These are phyloP conservation scores for Jamesozyma lodderae DNA, from an alignment of 805 yeast genomes.

Conservation along the genomic window DNA sequence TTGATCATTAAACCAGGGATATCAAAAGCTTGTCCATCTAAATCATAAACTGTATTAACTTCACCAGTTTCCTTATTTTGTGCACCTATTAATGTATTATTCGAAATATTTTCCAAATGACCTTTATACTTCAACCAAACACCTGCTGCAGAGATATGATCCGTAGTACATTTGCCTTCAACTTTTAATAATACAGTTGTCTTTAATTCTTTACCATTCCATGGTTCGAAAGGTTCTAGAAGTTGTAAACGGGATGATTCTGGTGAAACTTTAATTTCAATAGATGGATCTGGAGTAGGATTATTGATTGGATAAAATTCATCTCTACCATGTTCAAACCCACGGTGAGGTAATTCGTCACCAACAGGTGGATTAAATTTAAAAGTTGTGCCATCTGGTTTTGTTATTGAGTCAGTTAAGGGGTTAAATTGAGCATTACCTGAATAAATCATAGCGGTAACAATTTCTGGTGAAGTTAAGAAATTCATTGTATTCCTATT, in stretches of 20 bases:
- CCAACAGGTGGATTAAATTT: constrained; percentile 74
- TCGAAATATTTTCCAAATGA: constrained; percentile 87
- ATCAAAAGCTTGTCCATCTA: constrained; percentile 64
- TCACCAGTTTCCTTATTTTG: constrained; percentile 95
- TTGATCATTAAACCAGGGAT: constrained; percentile 96
- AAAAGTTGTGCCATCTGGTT: constrained; percentile 63
- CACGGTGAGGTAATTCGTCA: constrained; percentile 70
- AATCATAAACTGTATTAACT: constrained; percentile 82
- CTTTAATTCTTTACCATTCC: constrained; percentile 78
- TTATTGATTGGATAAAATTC: constrained; percentile 67
- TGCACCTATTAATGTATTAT: constrained; percentile 94
- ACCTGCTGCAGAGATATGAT: constrained; percentile 98
- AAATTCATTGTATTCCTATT: constrained; percentile 96
- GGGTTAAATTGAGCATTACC: constrained; percentile 94
- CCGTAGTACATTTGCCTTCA: constrained; percentile 97
- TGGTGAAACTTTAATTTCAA: constrained; percentile 65
- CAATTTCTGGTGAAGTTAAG: constrained; percentile 97
- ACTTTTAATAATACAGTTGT: constrained; percentile 78
- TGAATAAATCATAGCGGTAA: constrained; percentile 91
- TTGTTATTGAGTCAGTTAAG: constrained; percentile 69
- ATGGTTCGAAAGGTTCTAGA: constrained; percentile 77
- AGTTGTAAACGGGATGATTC: constrained; percentile 87
- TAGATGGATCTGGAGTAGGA: constrained; percentile 55
- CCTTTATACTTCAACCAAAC: constrained; percentile 98
- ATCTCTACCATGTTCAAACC: constrained; percentile 67